Percentiles rank a stretch among this genome's conserved stretches.
Conservation (phyloP, 805 yeast genomes). For the Wickerhamiella musiphila region DNA sequence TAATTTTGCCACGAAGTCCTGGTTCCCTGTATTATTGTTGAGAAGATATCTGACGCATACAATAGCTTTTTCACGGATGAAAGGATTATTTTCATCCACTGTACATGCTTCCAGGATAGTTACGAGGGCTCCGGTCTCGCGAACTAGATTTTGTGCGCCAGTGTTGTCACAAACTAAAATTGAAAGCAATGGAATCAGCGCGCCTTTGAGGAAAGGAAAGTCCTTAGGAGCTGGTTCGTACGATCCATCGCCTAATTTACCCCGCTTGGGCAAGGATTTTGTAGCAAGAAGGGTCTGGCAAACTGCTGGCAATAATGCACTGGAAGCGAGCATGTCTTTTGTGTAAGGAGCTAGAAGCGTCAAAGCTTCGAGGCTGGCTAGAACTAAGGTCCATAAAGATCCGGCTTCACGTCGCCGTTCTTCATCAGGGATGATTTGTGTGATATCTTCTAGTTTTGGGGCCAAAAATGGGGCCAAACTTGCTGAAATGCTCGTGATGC, state of each 20-base stretch:
- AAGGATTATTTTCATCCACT: constrained; percentile 80
- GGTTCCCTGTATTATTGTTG: constrained; percentile 49
- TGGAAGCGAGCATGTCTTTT: background rate
- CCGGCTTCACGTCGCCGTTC: too few species aligned
- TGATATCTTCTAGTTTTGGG: background rate
- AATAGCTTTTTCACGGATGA: constrained; percentile 56
- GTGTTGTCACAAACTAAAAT: constrained; percentile 34
- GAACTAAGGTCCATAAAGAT: constrained; percentile 3
- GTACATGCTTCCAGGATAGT: constrained; percentile 63
- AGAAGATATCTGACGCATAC: constrained; percentile 57
- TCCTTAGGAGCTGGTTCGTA: constrained; percentile 5
- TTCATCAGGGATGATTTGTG: background rate
- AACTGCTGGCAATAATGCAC: background rate
- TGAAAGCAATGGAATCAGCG: constrained; percentile 50
- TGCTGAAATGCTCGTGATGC: background rate
- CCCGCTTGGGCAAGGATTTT: constrained; percentile 4
- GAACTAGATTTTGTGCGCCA: constrained; percentile 46
- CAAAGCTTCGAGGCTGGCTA: constrained; percentile 4
- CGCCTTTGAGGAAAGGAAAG: constrained; percentile 32
- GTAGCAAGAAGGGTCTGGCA: constrained; percentile 1
- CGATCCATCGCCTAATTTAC: constrained; percentile 5
- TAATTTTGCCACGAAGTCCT: constrained; percentile 51
- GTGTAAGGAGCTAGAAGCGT: constrained; percentile 2
- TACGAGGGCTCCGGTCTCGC: constrained; percentile 52
- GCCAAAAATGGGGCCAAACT: background rate